These are phyloP conservation scores for Linderina pennispora DNA, from an alignment of 192 early-diverging fungal species.

Conservation along the genomic window DNA sequence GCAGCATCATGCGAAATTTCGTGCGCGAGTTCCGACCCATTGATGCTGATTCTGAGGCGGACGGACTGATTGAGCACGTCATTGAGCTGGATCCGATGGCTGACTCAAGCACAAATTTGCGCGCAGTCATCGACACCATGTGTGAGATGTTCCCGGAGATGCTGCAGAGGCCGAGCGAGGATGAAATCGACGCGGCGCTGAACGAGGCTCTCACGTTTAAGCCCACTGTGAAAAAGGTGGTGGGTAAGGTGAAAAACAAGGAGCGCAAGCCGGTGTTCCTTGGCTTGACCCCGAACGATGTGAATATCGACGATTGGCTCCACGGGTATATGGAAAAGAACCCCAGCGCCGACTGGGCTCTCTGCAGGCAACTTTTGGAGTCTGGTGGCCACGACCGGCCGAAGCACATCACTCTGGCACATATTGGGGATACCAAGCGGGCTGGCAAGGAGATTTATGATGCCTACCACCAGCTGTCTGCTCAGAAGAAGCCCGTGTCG, in stretches of 20 bases:
- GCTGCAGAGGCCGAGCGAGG: slow-evolving; percentile 30
- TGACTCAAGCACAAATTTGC: slow-evolving; percentile 47
- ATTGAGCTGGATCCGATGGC: slow-evolving; percentile 53
- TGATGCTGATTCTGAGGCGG: slow-evolving; percentile 46
- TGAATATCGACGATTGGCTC: slow-evolving; percentile 16
- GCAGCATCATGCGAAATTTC: slow-evolving; percentile 54
- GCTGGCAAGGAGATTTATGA: slow-evolving; percentile 24
- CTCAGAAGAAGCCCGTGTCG: slow-evolving; percentile 8
- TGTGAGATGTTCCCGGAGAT: slow-evolving; percentile 34
- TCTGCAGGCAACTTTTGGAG: slow-evolving; percentile 11
- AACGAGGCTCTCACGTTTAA: slow-evolving; percentile 37
- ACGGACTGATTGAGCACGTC: slow-evolving; percentile 51
- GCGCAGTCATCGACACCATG: slow-evolving; percentile 36
- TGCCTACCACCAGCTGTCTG: slow-evolving; percentile 10
- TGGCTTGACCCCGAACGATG: slow-evolving; percentile 17
- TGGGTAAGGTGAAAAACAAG: slow-evolving; percentile 11
- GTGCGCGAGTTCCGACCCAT: slow-evolving; percentile 47
- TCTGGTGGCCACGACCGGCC: slow-evolving; percentile 2
- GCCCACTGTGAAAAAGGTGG: slow-evolving; percentile 31
- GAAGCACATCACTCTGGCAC: slow-evolving; percentile 53
- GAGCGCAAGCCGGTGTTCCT: slow-evolving; percentile 13
- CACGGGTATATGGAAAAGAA: slow-evolving; percentile 4
- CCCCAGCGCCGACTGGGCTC: slow-evolving; percentile 9
- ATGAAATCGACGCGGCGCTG: slow-evolving; percentile 52
- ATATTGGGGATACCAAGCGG: slow-evolving; percentile 16